phyloP scores from a whole-genome alignment of 148 eudicot species.

The Fallopia convolvulus region DNA sequence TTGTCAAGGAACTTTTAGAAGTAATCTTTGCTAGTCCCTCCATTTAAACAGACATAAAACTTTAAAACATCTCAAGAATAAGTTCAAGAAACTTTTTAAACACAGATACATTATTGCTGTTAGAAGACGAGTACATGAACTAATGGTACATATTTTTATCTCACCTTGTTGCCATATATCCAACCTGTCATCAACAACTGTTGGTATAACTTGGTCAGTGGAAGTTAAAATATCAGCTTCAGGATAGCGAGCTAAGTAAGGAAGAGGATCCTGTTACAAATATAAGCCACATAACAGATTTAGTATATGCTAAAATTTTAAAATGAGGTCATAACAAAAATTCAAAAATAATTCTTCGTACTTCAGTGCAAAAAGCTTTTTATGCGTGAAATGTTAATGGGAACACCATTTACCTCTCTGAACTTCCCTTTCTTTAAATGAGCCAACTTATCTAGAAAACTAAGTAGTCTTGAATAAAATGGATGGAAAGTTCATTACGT shows the following conservation, averaged over 20 bases:
- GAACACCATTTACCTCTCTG: neutral
- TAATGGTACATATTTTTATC: slow-evolving; percentile 9
- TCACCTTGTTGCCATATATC: slow-evolving; percentile 86
- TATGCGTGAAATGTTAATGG: neutral
- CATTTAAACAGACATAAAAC: neutral
- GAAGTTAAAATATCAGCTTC: slow-evolving; percentile 96
- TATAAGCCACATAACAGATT: neutral
- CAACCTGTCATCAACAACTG: slow-evolving; percentile 85
- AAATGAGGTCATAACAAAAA: neutral
- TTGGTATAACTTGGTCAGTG: slow-evolving; percentile 81
- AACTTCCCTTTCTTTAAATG: slow-evolving; percentile 1
- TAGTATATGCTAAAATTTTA: neutral
- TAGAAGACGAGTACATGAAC: neutral
- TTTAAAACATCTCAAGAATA: neutral
- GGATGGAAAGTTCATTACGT: neutral
- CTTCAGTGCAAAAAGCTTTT: neutral
- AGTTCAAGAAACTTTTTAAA: neutral
- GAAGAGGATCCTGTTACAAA: slow-evolving; percentile 84
- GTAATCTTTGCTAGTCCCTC: neutral
- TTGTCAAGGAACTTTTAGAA: neutral
- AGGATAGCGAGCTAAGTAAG: slow-evolving; percentile 86
- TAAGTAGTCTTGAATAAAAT: neutral
- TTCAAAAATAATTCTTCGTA: neutral
- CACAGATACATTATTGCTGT: neutral
- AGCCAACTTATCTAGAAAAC: neutral